A percentile compares a stretch with the other conserved stretches of the same genome.
These are phyloP conservation scores for Testicularia cyperi DNA, from an alignment of 1,284 basidiomycete species.

Conservation along the genomic window DNA sequence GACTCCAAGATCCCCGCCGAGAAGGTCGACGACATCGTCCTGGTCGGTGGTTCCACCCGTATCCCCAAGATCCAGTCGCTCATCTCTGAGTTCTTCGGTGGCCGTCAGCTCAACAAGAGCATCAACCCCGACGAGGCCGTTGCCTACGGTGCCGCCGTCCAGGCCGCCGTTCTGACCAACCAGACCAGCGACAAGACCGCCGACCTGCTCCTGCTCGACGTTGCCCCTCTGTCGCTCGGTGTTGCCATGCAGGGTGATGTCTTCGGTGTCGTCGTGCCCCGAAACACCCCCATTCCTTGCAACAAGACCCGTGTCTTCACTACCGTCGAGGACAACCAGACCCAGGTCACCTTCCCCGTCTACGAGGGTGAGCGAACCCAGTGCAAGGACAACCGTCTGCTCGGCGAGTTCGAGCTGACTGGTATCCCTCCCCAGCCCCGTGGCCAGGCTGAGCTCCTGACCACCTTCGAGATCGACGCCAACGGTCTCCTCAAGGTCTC, in stretches of 20 bases:
- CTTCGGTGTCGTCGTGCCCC: conserved; percentile 59
- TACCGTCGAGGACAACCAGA: conserved; percentile 61
- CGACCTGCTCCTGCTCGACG: conserved; percentile 59
- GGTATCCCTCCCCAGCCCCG: conserved; percentile 59
- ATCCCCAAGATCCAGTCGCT: conserved; percentile 99
- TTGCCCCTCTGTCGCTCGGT: conserved; percentile 60
- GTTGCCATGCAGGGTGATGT: conserved; percentile 61
- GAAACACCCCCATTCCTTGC: conserved; percentile 60
- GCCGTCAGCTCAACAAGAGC: conserved; percentile 96
- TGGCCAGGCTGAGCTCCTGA: conserved; percentile 58
- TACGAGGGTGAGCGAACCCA: conserved; percentile 61
- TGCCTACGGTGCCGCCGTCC: conserved; percentile 61
- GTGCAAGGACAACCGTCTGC: conserved; percentile 61
- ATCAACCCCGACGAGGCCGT: conserved; percentile 65
- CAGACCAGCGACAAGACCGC: conserved; percentile 61
- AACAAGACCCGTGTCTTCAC: conserved; percentile 60
- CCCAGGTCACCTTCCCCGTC: conserved; percentile 60
- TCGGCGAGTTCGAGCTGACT: conserved; percentile 60
- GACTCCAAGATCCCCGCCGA: conserved; percentile 96
- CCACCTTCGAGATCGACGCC: conserved; percentile 60
- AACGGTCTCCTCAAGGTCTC: conserved; percentile 60
- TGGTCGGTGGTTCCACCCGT: conserved; percentile 99
- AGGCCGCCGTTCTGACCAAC: conserved; percentile 60
- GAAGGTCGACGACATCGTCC: conserved; percentile 98
- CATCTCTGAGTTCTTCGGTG: conserved; percentile 96